phyloP scores from a whole-genome alignment of 1,139 yeast genomes.

The Candida sojae region DNA sequence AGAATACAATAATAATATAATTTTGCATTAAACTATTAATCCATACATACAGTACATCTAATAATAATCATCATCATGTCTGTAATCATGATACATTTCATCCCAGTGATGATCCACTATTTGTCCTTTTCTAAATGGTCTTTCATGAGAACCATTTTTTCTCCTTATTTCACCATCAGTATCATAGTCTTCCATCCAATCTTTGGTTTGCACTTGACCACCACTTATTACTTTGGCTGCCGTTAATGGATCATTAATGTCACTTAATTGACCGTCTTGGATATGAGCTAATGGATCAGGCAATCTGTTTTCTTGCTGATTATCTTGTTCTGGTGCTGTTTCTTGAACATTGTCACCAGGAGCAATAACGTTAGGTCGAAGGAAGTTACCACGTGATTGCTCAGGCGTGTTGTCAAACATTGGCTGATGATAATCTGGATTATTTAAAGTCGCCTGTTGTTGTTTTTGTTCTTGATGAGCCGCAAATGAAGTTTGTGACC shows the following conservation, averaged over 20 bases:
- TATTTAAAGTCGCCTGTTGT: background rate
- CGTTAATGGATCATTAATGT: slow-evolving; percentile 32
- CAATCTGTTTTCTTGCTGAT: slow-evolving; percentile 24
- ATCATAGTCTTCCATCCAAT: slow-evolving; percentile 40
- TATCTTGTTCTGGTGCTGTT: slow-evolving; percentile 5
- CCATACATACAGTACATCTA: slow-evolving; percentile 7
- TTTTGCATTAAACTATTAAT: too few relatives aligned
- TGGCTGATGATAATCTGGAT: slow-evolving; percentile 12
- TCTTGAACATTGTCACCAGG: background rate
- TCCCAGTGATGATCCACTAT: slow-evolving; percentile 33
- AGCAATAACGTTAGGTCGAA: background rate
- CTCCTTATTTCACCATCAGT: background rate
- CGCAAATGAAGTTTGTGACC: slow-evolving; percentile 6
- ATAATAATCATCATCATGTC: slow-evolving; percentile 39
- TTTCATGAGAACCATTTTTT: background rate
- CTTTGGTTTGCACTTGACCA: slow-evolving; percentile 34
- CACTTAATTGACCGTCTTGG: slow-evolving; percentile 37
- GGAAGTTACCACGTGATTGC: background rate
- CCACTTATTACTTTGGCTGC: slow-evolving; percentile 49
- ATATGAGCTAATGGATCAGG: slow-evolving; percentile 52
- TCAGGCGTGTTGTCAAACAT: slow-evolving; percentile 8
- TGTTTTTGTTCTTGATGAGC: background rate
- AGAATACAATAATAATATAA: slow-evolving; percentile 1
- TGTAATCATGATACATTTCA: slow-evolving; percentile 44
- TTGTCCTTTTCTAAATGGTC: slow-evolving; percentile 17